Conservation (phyloP, 2,329 filamentous ascomycete genomes). For the Aspergillus alliaceus region DNA sequence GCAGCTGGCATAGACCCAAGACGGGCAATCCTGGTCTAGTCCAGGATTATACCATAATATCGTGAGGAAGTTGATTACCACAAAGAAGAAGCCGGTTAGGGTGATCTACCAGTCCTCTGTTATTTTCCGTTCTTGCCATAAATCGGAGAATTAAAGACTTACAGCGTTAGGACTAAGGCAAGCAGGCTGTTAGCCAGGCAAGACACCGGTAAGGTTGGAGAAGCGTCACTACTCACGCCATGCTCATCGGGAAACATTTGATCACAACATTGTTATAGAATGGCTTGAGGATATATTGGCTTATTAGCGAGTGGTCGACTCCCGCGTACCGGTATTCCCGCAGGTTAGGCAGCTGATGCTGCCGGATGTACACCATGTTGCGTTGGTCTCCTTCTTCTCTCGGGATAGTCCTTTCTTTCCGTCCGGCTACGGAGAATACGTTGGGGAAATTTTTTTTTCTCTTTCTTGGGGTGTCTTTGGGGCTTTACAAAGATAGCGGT, state of each 20-base stretch:
- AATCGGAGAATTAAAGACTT: constrained; percentile 25
- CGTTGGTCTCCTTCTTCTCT: not conserved
- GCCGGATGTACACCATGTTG: constrained; percentile 91
- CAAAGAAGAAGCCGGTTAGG: constrained; percentile 83
- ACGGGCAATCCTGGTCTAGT: constrained; percentile 86
- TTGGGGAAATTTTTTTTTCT: not conserved
- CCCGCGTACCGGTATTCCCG: constrained; percentile 94
- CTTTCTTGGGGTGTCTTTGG: not conserved
- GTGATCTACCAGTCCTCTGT: constrained; percentile 63
- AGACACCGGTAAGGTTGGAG: not conserved
- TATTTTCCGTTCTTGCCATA: constrained; percentile 6
- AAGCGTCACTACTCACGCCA: constrained; percentile 64
- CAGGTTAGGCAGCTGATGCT: constrained; percentile 82
- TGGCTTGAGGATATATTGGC: constrained; percentile 92
- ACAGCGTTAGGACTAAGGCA: constrained; percentile 50
- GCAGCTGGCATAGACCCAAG: constrained; percentile 95
- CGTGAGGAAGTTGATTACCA: constrained; percentile 85
- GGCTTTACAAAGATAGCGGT: not conserved
- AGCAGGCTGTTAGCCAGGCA: constrained; percentile 16
- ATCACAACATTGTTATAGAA: constrained; percentile 97
- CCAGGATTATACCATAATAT: constrained; percentile 95
- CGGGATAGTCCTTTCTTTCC: not conserved
- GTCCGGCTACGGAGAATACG: not conserved
- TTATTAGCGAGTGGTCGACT: constrained; percentile 86
- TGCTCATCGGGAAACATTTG: constrained; percentile 89